Base-by-base conservation (phyloP, 495 filamentous ascomycete species). In the Penicillium macrosclerotiorum region DNA sequence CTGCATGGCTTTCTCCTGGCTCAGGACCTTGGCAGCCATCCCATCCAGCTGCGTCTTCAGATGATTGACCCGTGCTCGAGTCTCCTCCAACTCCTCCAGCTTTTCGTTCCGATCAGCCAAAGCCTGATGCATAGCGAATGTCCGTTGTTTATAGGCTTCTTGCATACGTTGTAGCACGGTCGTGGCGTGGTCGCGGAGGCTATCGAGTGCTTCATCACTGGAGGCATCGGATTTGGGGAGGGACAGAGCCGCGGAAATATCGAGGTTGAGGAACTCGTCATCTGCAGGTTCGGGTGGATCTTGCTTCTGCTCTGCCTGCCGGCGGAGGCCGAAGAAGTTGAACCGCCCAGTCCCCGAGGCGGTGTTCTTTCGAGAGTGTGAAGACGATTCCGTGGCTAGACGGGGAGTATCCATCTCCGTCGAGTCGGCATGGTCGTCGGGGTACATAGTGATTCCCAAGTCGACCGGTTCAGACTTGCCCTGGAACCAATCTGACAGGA, bases 11-110 rank as follows among this genome's bases (percentile, higher is more conserved):
- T 65, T 60, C 52, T 90, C 84, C 51, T 88, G 83, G 53, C 84
- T 78, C 0, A 69, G 63, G 0, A 82, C 82, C 51, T 82, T 78
- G n/a, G 68, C 73, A 1, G 87, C 81, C 81, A 92, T 84, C 26
- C 79, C 82, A 59, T 90, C 85, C 5, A 95, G 71, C 64, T 95
- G 89, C 40, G 74, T 71, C 64, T 85, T 87, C 18, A 91, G 71
- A 49, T 85, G 77, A 24, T 71, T 66, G 9, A 79, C 73, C 0
- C 86, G 72, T 8, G 84, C 84, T 34, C 84, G 75, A n/a, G 84
- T 79, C 57, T 89, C 88, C 42, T 88, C 85, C 3, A 85, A 65
- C 59, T 92, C 89, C 35, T 93, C 88, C 5, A 61, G 59, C 57
- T 82, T 78, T 8, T 82, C 83, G 19, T 75, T 77, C 43, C 81